Evolutionary conservation across 2,329 filamentous ascomycete genomes (phyloP), one percentile per base, ranked within the genome.

Genomic region (Colletotrichum camelliae): DNA sequence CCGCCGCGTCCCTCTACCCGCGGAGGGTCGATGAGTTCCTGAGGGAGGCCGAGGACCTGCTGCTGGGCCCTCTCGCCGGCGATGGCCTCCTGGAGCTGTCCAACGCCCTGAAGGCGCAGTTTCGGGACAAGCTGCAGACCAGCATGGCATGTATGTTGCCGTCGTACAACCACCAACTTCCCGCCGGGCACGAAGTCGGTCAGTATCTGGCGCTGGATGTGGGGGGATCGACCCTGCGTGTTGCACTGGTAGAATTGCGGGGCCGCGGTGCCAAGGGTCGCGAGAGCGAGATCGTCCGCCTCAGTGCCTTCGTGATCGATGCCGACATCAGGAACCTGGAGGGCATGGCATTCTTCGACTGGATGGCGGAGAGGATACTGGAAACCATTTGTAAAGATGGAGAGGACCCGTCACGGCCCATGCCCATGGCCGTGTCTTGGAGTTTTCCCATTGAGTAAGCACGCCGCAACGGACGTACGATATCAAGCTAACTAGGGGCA

Each of bases 361-460:
- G 93, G 93, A 92, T 94, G 88, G 92, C 92, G 1, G 85, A 86
- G 57, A 88, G 87, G 77, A 92, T 94, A 79, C 81, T 85, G 67
- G 89, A 93, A 65, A 91, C 91, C 2, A 83, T 94, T 13, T 83
- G 85, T 8, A 83, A 85, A 60, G 81, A 83, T 4, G 83, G 81
- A 27, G 82, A 84, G 73, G 81, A 79, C 58, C 80, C 82, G 7
- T 84, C 86, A 29, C 82, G 85, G 3, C 87, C 89, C 33, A 84
- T 94, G 67, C 89, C 88, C 10, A 86, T 93, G 84, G 92, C 92
- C 1, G 82, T 94, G 76, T 91, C 92, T 7, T 94, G 92, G 92
- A 94, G 92, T 74, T 94, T 94, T 79, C 92, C 92, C 31, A 91
- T 94, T 60, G 90, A 94, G 92, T 93, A 86, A 81, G 91, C 35